Evolutionary conservation across 2,329 filamentous ascomycete genomes (phyloP), one percentile per base, ranked within the genome.

Genomic region (Drechslera avenae): DNA sequence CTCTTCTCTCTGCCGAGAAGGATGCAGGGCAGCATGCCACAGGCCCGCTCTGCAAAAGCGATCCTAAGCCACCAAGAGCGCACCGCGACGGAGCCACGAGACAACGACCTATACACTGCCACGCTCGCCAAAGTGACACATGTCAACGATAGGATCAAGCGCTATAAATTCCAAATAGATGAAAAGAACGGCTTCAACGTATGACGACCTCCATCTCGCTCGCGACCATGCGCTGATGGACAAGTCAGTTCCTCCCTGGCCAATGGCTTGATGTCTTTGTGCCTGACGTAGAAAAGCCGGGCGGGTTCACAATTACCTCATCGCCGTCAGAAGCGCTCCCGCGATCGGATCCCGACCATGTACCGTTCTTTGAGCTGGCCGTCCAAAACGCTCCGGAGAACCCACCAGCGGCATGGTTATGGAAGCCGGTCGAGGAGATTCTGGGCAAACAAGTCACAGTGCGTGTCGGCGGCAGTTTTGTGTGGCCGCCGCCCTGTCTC

Each of bases 241-340:
- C 57, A 57, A 58, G 54, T 46, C 57, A 72, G 81, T 95, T 94
- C 74, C 79, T 86, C 5, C 85, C 91, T 4, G 91, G 91, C 46
- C 91, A 96, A 78, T 96, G 91, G 90, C 81, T 96, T 48, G 91
- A 96, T 70, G 86, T 91, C 5, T 87, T 88, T 69, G 82, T 91
- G 45, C 90, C 91, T 1, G 78, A 77, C 31, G 75, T 90, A 36
- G 64, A 81, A 35, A 85, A 87, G 68, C 86, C 90, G 3, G 91
- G 91, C 28, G 91, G 91, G 50, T 96, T 96, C 78, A 96, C 91
- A 34, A 88, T 96, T 57, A 93, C 90, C 5, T 94, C 89, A 1
- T 77, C 87, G 0, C 90, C 90, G 0, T 81, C 80, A 34, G 75
- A 79, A 46, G 81, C 83, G 3, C 54, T 72, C 17, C 53, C 69